These are phyloP conservation scores for Protea cynaroides DNA, from an alignment of 164 flowering plant genomes.

Conservation along the genomic window DNA sequence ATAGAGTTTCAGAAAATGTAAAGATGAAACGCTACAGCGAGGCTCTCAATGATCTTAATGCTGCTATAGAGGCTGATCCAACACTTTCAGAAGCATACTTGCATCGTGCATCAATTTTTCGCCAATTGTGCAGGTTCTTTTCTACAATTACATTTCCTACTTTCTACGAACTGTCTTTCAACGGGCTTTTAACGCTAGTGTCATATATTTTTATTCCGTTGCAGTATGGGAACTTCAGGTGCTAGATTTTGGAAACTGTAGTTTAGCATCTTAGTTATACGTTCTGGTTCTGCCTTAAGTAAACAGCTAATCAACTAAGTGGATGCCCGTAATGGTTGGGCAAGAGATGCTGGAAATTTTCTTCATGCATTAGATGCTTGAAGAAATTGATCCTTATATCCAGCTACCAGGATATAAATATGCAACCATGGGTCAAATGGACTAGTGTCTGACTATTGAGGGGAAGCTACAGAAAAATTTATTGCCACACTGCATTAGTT, in stretches of 20 bases:
- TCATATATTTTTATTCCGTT: not conserved
- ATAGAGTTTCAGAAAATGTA: constrained; percentile 65
- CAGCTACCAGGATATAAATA: too few relatives aligned
- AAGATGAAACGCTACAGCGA: constrained; percentile 69
- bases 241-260: not conserved
- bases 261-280: not conserved
- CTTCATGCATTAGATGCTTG: too few relatives aligned
- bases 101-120: constrained; percentile 70
- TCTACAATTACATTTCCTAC: not conserved
- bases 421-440: too few relatives aligned
- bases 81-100: constrained; percentile 74
- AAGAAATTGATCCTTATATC: too few relatives aligned
- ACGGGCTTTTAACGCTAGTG: not conserved
- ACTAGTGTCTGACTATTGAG: too few relatives aligned
- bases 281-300: not conserved
- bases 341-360: too few relatives aligned
- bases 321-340: too few relatives aligned
- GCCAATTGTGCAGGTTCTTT: constrained; percentile 81
- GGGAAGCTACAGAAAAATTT: too few relatives aligned
- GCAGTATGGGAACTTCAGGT: not conserved
- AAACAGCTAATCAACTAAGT: too few relatives aligned
- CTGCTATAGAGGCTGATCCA: constrained; percentile 88
- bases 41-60: constrained; percentile 82
- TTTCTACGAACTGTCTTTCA: not conserved
- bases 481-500: too few relatives aligned